These are phyloP conservation scores for Beta corolliflora DNA, from an alignment of 179 eudicot genomes.

Conservation along the genomic window DNA sequence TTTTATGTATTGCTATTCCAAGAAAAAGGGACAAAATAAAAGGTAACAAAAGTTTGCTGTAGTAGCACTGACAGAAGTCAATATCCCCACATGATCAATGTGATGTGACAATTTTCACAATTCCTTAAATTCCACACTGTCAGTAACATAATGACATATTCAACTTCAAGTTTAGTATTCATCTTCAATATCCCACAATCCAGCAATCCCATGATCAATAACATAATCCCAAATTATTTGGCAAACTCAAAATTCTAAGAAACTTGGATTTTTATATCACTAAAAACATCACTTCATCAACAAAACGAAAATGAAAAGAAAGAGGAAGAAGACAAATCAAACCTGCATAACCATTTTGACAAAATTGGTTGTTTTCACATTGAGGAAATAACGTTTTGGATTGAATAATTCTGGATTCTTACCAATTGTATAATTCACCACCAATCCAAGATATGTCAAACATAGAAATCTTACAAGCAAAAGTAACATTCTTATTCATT, in stretches of 20 bases:
- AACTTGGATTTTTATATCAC: too few species aligned
- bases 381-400: not conserved
- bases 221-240: not conserved
- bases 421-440: not conserved
- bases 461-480: not conserved
- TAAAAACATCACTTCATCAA: too few species aligned
- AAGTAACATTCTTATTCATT: not conserved
- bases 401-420: not conserved
- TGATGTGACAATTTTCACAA: slow-evolving; percentile 2
- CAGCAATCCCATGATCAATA: not conserved
- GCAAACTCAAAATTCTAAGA: not conserved
- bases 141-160: slow-evolving; percentile 3
- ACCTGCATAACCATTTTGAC: not conserved
- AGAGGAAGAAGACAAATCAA: not conserved
- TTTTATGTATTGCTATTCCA: not conserved
- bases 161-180: not conserved
- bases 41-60: not conserved
- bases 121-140: slow-evolving; percentile 14
- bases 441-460: not conserved
- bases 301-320: not conserved
- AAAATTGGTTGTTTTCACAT: not conserved
- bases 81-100: slow-evolving; percentile 8
- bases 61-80: slow-evolving; percentile 15
- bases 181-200: not conserved
- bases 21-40: not conserved